phyloP scores from a whole-genome alignment of 148 eudicot species.

The Amaranthus palmeri region DNA sequence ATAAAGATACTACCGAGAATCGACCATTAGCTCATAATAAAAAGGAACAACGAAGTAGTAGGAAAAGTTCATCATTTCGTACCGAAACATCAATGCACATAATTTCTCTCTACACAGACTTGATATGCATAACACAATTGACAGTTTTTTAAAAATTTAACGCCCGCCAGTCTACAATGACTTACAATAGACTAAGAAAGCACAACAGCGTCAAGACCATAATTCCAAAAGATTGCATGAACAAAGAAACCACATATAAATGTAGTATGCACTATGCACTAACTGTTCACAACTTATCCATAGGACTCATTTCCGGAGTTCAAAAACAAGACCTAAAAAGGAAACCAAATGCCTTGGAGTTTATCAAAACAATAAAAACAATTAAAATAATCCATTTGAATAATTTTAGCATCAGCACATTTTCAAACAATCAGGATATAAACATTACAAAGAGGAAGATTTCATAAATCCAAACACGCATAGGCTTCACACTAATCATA shows the following conservation, averaged over 20 bases:
- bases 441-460: neutral
- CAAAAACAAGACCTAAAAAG: neutral
- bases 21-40: neutral
- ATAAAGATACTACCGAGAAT: neutral
- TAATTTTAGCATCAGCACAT: neutral
- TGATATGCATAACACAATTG: neutral
- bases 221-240: too few species aligned
- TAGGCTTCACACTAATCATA: neutral
- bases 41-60: neutral
- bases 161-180: neutral
- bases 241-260: neutral
- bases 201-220: too few species aligned
- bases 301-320: neutral
- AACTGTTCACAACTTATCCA: neutral
- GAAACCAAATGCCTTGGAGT: neutral
- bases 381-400: neutral
- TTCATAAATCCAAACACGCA: neutral
- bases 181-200: too few species aligned
- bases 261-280: neutral
- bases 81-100: neutral
- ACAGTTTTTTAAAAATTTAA: neutral
- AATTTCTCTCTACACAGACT: neutral
- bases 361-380: neutral
- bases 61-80: neutral
- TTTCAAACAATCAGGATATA: neutral